These are phyloP conservation scores for Isatis tinctoria DNA, from an alignment of 345 rosid species.

Conservation along the genomic window DNA sequence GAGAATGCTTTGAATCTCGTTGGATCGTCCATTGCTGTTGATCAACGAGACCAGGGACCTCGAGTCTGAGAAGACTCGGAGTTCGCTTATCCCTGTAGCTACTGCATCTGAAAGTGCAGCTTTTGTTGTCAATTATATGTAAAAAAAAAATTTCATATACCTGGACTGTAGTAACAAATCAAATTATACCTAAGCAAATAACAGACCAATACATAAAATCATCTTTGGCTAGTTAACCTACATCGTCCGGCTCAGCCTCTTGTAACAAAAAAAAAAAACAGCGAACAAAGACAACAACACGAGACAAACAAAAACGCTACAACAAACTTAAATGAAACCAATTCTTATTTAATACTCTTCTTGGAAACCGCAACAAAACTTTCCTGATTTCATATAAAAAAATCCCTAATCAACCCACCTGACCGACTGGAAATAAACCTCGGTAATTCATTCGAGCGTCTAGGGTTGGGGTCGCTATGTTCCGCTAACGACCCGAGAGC, in stretches of 20 bases:
- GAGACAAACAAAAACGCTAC: not conserved
- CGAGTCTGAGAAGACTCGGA: no score
- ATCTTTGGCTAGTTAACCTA: not conserved
- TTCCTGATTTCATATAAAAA: not conserved
- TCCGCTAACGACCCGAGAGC: not conserved
- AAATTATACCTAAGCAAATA: not conserved
- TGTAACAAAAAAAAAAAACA: not conserved
- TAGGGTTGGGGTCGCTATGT: not conserved
- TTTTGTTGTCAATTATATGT: not conserved
- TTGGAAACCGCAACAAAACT: slow-evolving; percentile 3
- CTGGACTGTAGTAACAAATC: no score
- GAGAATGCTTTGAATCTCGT: no score
- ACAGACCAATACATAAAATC: not conserved
- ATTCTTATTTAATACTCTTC: not conserved
- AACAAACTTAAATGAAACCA: not conserved
- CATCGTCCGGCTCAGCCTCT: not conserved
- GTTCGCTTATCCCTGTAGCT: no score
- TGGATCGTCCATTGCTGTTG: no score
- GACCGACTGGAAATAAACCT: slow-evolving; percentile 13
- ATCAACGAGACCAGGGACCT: no score
- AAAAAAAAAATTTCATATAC: not conserved
- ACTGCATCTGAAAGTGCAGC: no score
- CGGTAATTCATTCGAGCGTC: not conserved
- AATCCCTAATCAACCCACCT: slow-evolving; percentile 5
- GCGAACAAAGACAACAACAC: not conserved